Evolutionary conservation across 345 rosid species (phyloP), one percentile per base, ranked within the genome.

Genomic region (Mercurialis annua): DNA sequence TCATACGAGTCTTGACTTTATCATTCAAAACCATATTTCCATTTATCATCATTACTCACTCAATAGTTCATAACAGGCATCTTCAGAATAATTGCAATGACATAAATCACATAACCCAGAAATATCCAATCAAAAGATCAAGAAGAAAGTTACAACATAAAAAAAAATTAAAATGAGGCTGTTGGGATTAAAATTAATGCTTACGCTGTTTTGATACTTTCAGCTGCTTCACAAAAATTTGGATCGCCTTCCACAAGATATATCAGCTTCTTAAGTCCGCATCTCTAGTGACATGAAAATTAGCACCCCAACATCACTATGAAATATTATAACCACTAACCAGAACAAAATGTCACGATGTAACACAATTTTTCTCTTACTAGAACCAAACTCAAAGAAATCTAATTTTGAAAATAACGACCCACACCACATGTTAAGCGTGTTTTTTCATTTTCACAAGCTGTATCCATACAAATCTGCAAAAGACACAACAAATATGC

Each of bases 231-330:
- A 51, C 77, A 93, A 31, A 70, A 69, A 79, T 93, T 85, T 40
- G 91, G 92, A 58, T 93, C 96, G 72, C 99, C 98, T 83, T 89
- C 99, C 69, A 89, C 85, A 38, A 91, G 81, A 84, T 87, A 93
- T 38, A 93, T 86, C 70, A 87, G 83, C 88, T 84, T 91, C 86
- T 84, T 90, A 43, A 90, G 80, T 68, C 96, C 95, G 24, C 90
- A 93, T 79, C 92, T 81, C 98, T 93, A 44, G 48, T 57, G 64
- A 44, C 18, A 47, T 23, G 60, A 49, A 62, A 53, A 54, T 52
- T 24, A 15, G 15, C 6, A n/a, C 50, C 34, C n/a, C 10, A 38
- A 50, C 50, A 47, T 33, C 44, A 67, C 31, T 14, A 48, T 58
- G 36, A 59, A 59, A 66, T 62, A 26, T 12, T 51, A 48, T 6